Percentiles rank a stretch among this genome's conserved stretches.
Evolutionary conservation across 2,329 filamentous ascomycete species (phyloP).

Genomic region (Ophiostoma ips): DNA sequence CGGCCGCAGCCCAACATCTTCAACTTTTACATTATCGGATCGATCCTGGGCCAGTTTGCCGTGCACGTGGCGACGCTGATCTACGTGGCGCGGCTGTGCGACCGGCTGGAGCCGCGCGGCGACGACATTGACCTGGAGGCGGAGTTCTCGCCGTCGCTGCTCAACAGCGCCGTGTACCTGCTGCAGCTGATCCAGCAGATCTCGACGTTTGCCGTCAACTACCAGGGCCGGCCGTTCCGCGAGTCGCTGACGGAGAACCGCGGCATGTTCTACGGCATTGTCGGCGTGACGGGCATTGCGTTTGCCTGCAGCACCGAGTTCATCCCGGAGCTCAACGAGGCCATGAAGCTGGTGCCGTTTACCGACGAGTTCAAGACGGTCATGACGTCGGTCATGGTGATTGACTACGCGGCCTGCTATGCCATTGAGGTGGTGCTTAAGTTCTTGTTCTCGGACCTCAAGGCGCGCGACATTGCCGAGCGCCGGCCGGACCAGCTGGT

Average conservation of each 20-base stretch:
- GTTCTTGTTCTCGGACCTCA: constrained; percentile 74
- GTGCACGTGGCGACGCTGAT: constrained; percentile 89
- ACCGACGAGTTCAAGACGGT: constrained; percentile 75
- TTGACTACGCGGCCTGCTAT: constrained; percentile 81
- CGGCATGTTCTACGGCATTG: constrained; percentile 95
- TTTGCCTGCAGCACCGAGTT: constrained; percentile 94
- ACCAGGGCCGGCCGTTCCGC: constrained; percentile 94
- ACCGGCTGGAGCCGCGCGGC: constrained; percentile 61
- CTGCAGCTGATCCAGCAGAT: constrained; percentile 98
- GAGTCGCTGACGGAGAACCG: constrained; percentile 91
- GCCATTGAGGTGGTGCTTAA: constrained; percentile 80
- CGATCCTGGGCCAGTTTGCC: constrained; percentile 91
- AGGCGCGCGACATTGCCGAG: constrained; percentile 82
- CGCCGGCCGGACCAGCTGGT: constrained; percentile 75
- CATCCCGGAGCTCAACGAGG: constrained; percentile 85
- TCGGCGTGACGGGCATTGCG: constrained; percentile 78
- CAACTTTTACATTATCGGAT: constrained; percentile 97
- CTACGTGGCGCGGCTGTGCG: constrained; percentile 83
- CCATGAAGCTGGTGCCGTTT: constrained; percentile 86
- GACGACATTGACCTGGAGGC: constrained; percentile 75
- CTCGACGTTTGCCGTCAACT: constrained; percentile 98
- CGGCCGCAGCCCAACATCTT: constrained; percentile 97
- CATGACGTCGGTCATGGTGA: constrained; percentile 69
- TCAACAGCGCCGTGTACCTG: constrained; percentile 95
- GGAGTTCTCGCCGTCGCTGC: constrained; percentile 81